Base-by-base conservation (phyloP, 768 basidiomycete species). In the Russula abietina region DNA sequence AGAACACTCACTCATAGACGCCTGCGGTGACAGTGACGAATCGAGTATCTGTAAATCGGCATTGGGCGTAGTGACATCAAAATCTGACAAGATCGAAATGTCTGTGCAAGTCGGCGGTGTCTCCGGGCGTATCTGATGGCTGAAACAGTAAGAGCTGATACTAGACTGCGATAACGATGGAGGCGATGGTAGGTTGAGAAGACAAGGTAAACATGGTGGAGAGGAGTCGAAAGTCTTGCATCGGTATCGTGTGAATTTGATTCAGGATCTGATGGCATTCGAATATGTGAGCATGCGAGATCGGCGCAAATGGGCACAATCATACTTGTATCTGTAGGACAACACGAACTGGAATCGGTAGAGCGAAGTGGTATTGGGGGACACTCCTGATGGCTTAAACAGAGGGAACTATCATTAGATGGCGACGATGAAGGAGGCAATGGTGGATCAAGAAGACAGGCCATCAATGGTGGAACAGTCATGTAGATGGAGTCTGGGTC, bases 401-500 rank as follows among this genome's bases (percentile, higher is more conserved):
- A 54, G 5, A 30, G 43, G 2, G 46, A 59, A 26, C 6, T 45
- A 24, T 57, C 50, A 19, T n/a, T 53, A 16, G 33, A 33, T 11
- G 10, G 30, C 24, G 24, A 54, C 12, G 41, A 51, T 5, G 43
- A 49, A 0, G 28, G 52, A 9, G 57, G 52, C 45, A 59, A 30
- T n/a, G 62, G 26, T 26, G 14, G 36, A 22, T 59, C 53, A 39
- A 55, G 30, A 28, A 54, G 19, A 3, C 4, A n/a, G 32, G 36
- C 11, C 22, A 53, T 38, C 3, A 51, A 57, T 4, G 51, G 16
- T 8, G 56, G 24, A 41, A 58, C 43, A n/a, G 16, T 52, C 50
- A 58, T 57, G 30, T 62, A 62, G 16, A 58, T 30, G 1, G 61
- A 54, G 28, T 54, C 36, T 17, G 36, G 17, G 14, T 30, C 16